Conservation (phyloP, 495 filamentous ascomycete species). For the Letharia columbiana region DNA sequence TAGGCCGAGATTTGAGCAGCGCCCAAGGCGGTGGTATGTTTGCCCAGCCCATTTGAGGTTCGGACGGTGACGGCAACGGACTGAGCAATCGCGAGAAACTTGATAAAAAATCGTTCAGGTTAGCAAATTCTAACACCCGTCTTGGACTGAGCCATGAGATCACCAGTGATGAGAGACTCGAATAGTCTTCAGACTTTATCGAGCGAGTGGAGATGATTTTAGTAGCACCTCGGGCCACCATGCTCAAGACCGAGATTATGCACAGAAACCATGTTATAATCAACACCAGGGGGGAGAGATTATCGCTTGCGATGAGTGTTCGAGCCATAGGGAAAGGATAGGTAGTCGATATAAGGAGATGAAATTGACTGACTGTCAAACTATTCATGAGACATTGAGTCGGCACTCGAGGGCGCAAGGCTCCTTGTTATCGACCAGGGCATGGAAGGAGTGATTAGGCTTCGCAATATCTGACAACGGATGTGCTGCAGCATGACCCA, state of each 20-base stretch:
- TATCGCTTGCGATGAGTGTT: constrained; percentile 5
- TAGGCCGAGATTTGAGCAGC: not conserved
- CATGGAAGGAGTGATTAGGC: not conserved
- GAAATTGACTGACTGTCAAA: not conserved
- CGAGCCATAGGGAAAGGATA: constrained; percentile 4
- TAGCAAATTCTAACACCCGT: not conserved
- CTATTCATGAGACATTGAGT: not conserved
- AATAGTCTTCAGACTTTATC: constrained; percentile 2
- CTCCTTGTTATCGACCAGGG: not conserved
- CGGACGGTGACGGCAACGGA: constrained; percentile 17
- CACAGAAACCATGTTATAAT: constrained; percentile 7
- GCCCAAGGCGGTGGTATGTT: not conserved
- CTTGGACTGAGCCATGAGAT: not conserved
- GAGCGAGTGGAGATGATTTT: constrained; percentile 17
- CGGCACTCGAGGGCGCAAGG: not conserved
- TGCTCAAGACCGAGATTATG: constrained; percentile 9
- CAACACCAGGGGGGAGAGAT: constrained; percentile 2
- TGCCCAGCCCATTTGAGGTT: constrained; percentile 23
- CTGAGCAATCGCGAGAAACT: constrained; percentile 10
- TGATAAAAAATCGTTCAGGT: not conserved
- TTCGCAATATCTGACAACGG: not conserved
- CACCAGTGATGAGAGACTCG: constrained; percentile 3
- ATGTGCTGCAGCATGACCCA: not conserved
- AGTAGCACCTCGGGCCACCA: constrained; percentile 28
- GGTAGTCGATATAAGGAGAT: not conserved